Conservation (phyloP, 2,329 filamentous ascomycete genomes). For the Fusarium sp. region DNA sequence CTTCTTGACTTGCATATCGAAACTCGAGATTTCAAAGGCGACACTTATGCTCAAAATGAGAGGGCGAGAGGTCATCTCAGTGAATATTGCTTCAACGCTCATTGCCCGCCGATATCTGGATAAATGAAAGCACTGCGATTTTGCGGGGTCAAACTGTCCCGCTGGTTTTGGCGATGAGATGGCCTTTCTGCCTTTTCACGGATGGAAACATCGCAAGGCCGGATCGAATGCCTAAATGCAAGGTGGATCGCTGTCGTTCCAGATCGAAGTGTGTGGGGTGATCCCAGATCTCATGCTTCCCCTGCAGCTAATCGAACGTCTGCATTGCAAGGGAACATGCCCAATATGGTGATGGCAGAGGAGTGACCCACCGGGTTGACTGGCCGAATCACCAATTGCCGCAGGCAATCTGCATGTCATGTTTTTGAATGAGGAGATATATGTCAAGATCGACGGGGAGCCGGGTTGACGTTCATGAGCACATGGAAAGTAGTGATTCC, state of each 20-base stretch:
- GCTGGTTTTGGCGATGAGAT: background rate
- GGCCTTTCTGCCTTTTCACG: no score
- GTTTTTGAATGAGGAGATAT: background rate
- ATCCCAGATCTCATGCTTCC: slow-evolving; percentile 33
- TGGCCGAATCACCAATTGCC: background rate
- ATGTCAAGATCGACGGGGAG: background rate
- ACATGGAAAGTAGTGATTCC: background rate
- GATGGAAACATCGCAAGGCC: background rate
- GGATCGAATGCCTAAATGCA: slow-evolving; percentile 1
- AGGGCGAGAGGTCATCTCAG: background rate
- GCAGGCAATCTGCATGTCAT: background rate
- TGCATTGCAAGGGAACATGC: slow-evolving; percentile 29
- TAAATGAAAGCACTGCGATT: background rate
- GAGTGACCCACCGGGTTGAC: slow-evolving; percentile 19
- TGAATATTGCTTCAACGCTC: background rate
- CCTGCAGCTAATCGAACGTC: slow-evolving; percentile 36
- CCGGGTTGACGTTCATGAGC: slow-evolving; percentile 21
- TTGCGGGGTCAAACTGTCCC: background rate
- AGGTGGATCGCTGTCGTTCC: slow-evolving; percentile 34
- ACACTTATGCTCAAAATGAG: background rate
- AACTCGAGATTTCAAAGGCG: background rate
- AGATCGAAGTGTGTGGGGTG: slow-evolving; percentile 40
- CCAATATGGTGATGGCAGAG: slow-evolving; percentile 19
- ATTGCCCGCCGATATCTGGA: background rate
- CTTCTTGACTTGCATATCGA: background rate